Percentiles rank a stretch among this genome's conserved stretches.
Evolutionary conservation across 192 early-diverging fungal genomes (phyloP).

Genomic region (Chytriomyces sp.): DNA sequence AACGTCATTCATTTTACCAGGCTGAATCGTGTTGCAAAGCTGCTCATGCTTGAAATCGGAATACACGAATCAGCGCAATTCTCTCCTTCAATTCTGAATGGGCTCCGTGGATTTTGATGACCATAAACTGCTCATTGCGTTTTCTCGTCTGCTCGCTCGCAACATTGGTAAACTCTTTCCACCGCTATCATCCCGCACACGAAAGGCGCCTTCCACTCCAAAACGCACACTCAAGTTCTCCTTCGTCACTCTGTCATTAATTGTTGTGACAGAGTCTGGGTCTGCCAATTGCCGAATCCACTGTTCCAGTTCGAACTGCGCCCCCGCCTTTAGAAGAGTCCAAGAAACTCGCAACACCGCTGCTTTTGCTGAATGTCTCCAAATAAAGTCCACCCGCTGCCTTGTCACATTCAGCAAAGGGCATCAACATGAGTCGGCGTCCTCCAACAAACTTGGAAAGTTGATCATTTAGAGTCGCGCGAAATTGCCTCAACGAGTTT

Average conservation of each 20-base stretch:
- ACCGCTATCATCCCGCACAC: conserved; percentile 87
- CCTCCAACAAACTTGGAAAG: conserved; percentile 70
- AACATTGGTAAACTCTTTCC: conserved; percentile 94
- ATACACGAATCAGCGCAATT: conserved; percentile 83
- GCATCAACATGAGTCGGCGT: conserved; percentile 92
- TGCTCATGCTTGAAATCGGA: conserved; percentile 98
- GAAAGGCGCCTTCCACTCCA: conserved; percentile 86
- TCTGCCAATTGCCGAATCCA: conserved; percentile 28
- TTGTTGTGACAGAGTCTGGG: conserved; percentile 8
- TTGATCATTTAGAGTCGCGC: conserved; percentile 91
- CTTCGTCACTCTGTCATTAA: conserved; percentile 27
- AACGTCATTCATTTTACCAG: conserved; percentile 44
- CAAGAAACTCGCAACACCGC: conserved; percentile 16
- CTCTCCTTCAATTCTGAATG: conserved; percentile 95
- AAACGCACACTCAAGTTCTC: conserved; percentile 26
- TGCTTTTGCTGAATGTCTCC: not conserved
- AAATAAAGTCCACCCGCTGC: conserved; percentile 57
- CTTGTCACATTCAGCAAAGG: conserved; percentile 88
- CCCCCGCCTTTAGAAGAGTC: not conserved
- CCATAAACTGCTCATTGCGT: conserved; percentile 91
- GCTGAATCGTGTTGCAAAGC: conserved; percentile 90
- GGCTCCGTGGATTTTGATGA: conserved; percentile 90
- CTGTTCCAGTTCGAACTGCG: conserved; percentile 27
- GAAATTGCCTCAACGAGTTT: conserved; percentile 95
- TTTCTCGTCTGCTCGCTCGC: conserved; percentile 93